Percentiles rank a stretch among this genome's conserved stretches.
Evolutionary conservation across 768 basidiomycete species (phyloP).

Genomic region (Candolleomyces efflorescens): DNA sequence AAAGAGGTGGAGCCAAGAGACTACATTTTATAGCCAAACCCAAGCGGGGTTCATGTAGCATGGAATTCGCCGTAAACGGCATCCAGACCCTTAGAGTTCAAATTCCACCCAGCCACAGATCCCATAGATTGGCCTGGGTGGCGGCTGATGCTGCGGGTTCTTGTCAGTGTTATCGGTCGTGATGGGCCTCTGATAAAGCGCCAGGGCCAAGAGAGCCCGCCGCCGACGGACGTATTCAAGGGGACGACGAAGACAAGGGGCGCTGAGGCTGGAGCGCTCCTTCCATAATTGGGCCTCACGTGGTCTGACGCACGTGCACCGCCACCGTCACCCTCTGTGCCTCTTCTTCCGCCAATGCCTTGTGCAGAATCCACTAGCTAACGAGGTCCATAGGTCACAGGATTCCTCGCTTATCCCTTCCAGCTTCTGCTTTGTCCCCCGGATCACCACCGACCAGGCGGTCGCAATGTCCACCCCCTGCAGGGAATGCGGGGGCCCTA

Average conservation of each 20-base stretch:
- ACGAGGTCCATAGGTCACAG: not conserved
- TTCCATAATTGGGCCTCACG: not conserved
- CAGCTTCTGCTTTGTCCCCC: not conserved
- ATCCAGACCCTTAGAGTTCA: not conserved
- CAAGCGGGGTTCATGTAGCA: not conserved
- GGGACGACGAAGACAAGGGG: not conserved
- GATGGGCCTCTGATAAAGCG: not conserved
- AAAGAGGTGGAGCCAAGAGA: conserved; percentile 14
- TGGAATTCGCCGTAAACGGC: conserved; percentile 21
- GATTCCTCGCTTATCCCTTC: not conserved
- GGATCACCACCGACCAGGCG: conserved; percentile 7
- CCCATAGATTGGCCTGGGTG: not conserved
- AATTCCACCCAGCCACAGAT: not conserved
- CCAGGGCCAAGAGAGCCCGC: no score
- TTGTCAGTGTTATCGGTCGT: not conserved
- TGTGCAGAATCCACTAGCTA: no score
- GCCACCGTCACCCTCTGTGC: conserved; percentile 5
- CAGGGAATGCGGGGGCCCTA: conserved; percentile 48
- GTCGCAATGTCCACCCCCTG: conserved; percentile 36
- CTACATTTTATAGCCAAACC: conserved; percentile 20
- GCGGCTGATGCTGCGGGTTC: not conserved
- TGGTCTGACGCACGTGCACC: conserved; percentile 1
- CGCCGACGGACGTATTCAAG: no score
- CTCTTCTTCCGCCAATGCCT: no score
- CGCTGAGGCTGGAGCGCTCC: no score